Evolutionary conservation across 23 red algal species (phyloP).

Genomic region (Cyanidium caldarium): DNA sequence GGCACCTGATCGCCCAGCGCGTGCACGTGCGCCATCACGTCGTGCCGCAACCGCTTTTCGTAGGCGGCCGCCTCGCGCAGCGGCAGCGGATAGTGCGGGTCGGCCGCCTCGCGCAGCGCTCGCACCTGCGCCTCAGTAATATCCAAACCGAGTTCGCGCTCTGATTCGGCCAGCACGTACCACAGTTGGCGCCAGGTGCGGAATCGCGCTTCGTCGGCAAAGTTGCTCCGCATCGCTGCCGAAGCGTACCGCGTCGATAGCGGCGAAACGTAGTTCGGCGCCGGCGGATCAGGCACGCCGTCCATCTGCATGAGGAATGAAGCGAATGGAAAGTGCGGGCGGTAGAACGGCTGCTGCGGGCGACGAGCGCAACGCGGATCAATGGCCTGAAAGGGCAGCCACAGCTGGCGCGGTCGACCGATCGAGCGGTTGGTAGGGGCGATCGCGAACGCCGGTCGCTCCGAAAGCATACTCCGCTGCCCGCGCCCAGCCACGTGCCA

Average conservation of each 20-base stretch:
- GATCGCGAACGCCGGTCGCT: too few relatives aligned
- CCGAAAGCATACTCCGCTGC: too few relatives aligned
- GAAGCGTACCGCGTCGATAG: slow-evolving; percentile 74
- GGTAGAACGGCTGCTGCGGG: too few relatives aligned
- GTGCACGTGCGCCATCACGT: slow-evolving; percentile 96
- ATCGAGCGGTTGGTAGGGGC: too few relatives aligned
- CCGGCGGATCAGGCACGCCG: too few relatives aligned
- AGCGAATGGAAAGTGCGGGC: too few relatives aligned
- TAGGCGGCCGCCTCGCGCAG: slow-evolving; percentile 32
- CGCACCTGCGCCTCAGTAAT: slow-evolving; percentile 41
- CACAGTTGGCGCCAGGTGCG: slow-evolving; percentile 72
- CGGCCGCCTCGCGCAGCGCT: slow-evolving; percentile 41
- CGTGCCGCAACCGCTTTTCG: slow-evolving; percentile 63
- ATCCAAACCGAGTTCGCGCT: slow-evolving; percentile 44
- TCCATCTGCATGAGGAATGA: too few relatives aligned
- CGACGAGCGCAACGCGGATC: too few relatives aligned
- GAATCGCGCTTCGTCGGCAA: slow-evolving; percentile 66
- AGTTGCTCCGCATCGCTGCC: slow-evolving; percentile 57
- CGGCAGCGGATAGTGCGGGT: slow-evolving; percentile 22
- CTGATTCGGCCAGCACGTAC: slow-evolving; percentile 44
- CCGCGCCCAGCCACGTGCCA: too few relatives aligned
- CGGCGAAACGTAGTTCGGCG: slow-evolving; percentile 50
- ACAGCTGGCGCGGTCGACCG: too few relatives aligned
- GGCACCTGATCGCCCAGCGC: slow-evolving; percentile 81
- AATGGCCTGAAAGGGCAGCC: too few relatives aligned